Base-by-base conservation (phyloP, 2,329 filamentous ascomycete genomes). In the Huntiella abstrusa region DNA sequence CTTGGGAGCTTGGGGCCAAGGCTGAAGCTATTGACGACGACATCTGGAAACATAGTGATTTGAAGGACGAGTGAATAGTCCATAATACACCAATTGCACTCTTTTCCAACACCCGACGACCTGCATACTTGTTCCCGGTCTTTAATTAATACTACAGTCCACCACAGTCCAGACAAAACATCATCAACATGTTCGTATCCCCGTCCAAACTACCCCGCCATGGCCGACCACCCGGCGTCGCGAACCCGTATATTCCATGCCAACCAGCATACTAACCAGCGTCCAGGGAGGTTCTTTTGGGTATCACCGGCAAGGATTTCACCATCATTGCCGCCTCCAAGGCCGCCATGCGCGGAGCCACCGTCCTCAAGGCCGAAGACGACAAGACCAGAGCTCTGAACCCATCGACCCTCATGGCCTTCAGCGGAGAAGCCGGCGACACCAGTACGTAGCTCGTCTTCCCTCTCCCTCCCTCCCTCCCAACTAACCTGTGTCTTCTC, bases 231-330 rank as follows among this genome's bases (percentile, higher is more conserved):
- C 22, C 22, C 22, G 22, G 22, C 22, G 22, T 8, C 22, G 22
- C 22, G 7, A 28, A 28, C 22, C 22, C 22, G 22, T 28, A 28
- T 28, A 28, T 28, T 8, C 15, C 22, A 43, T 37, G 43, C 17
- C 46, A 38, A 43, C 39, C 13, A 40, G 4, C 40, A 12, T 28
- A 11, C 39, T 42, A 32, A 37, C 17, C 34, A n/a, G 15, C 33
- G 41, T 43, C 22, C 51, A 96, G 87, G 91, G 91, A 98, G 77
- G 84, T 96, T 62, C 75, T 98, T 61, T 75, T 98, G 56, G 91
- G 91, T 59, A 94, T 98, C 64, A 95, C 88, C 51, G 92, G 91
- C 70, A 94, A 94, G 72, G 92, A 98, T 75, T 98, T 95, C 65
- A 92, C 87, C 68, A 78, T 98, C 73, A 79, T 98, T 62, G 91